Conservation (phyloP, 2,329 filamentous ascomycete genomes). For the Apiospora marii region DNA sequence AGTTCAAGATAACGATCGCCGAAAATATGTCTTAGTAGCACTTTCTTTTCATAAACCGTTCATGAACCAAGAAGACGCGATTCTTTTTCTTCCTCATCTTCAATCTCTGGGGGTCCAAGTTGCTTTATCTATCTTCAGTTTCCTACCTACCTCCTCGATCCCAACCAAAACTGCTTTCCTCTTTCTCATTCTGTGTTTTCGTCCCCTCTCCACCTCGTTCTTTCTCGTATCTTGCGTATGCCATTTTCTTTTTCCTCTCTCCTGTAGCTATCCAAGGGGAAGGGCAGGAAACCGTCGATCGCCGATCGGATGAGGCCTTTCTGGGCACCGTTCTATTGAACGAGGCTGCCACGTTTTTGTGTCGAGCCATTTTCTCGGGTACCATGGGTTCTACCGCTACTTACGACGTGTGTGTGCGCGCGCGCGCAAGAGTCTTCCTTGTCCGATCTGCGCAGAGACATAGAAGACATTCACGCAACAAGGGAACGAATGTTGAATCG, state of each 20-base stretch:
- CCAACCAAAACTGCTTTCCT: not conserved
- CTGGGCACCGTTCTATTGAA: constrained; percentile 20
- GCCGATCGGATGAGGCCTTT: constrained; percentile 16
- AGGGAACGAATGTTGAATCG: not conserved
- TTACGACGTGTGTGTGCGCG: not conserved
- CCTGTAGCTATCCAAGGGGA: not conserved
- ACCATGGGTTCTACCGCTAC: not conserved
- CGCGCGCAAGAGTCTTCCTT: not conserved
- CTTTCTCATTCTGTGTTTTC: not conserved
- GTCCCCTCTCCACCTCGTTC: not conserved
- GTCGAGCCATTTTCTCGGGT: constrained; percentile 12
- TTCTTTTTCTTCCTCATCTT: not conserved
- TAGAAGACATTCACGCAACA: not conserved
- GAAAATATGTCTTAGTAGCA: not conserved
- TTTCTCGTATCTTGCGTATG: not conserved
- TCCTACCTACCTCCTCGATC: not conserved
- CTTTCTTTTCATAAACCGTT: not conserved
- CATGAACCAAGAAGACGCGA: not conserved
- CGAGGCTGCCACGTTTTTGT: constrained; percentile 29
- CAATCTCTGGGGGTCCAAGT: not conserved
- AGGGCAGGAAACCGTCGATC: not conserved
- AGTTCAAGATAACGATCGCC: not conserved
- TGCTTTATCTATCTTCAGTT: constrained; percentile 1
- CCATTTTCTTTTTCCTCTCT: constrained; percentile 2
- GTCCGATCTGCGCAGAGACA: not conserved